phyloP scores from a whole-genome alignment of 108 stramenopile genomes.

The Cylindrotheca closterium region DNA sequence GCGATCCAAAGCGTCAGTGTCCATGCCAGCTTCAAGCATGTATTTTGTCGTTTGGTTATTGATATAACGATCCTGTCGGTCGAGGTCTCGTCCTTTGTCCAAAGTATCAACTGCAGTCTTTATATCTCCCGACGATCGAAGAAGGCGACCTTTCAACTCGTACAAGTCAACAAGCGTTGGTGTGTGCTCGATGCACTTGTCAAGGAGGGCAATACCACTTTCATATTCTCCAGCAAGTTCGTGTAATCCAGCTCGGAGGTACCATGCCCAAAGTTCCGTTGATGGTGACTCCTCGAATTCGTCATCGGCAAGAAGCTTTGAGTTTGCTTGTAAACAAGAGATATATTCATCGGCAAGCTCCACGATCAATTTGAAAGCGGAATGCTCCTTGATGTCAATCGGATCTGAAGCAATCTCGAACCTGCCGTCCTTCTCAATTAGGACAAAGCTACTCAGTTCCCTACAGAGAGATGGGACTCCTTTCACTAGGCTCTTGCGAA shows the following conservation, averaged over 20 bases:
- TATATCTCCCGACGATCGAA: slow-evolving; percentile 86
- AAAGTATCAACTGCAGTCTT: slow-evolving; percentile 83
- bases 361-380: slow-evolving; percentile 51
- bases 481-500: slow-evolving; percentile 69
- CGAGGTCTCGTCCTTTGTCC: slow-evolving; percentile 88
- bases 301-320: slow-evolving; percentile 47
- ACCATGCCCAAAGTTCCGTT: slow-evolving; percentile 84
- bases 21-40: slow-evolving; percentile 87
- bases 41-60: slow-evolving; percentile 98
- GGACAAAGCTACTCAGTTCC: slow-evolving; percentile 78
- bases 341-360: slow-evolving; percentile 71
- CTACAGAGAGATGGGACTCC: slow-evolving; percentile 88
- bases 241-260: slow-evolving; percentile 77
- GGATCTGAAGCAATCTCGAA: slow-evolving; percentile 64
- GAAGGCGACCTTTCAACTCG: slow-evolving; percentile 83
- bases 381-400: slow-evolving; percentile 63
- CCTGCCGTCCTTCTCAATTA: slow-evolving; percentile 32
- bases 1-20: slow-evolving; percentile 70
- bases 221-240: slow-evolving; percentile 78
- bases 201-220: slow-evolving; percentile 71
- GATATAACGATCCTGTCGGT: slow-evolving; percentile 96
- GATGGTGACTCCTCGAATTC: slow-evolving; percentile 62
- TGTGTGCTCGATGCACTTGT: slow-evolving; percentile 88
- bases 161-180: slow-evolving; percentile 92
- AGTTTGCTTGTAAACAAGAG: slow-evolving; percentile 38